Base-by-base conservation (phyloP, 208 protist genomes). In the Polymyxa betae region DNA sequence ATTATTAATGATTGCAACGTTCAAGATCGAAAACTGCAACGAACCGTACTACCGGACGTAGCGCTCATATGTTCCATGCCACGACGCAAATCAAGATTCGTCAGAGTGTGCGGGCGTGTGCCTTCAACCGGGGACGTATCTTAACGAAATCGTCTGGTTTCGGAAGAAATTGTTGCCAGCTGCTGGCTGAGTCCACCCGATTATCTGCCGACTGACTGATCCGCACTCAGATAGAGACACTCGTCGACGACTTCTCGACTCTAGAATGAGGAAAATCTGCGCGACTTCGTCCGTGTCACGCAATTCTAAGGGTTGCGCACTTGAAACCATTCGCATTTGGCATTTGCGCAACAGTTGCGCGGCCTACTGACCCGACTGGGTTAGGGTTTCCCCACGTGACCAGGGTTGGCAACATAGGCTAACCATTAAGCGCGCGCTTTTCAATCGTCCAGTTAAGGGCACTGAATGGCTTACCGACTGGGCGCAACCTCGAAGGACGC, bases 1-100 rank as follows among this genome's bases (percentile, higher is more conserved):
- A 35, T 82, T 40, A 5, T 5, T 82, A 5, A 82, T 35, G 5
- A 43, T 35, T 5, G 35, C 72, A 82, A n/a, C 12, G 5, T 20
- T n/a, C 16, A 35, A 5, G 5, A 5, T 43, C 16, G 16, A 5
- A 45, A 43, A 5, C 49, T 43, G 16, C 5, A 5, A 82, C 72
- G 5, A n/a, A 82, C 72, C 72, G 35, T 82, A n/a, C 72, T 24
- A 29, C 49, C 49, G 24, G 49, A 60, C 49, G 49, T n/a, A 43
- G 35, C 40, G 72, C 40, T 82, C 72, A 82, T 82, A n/a, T 5
- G 35, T n/a, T 82, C 72, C 72, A 82, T 82, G 5, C 12, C 72
- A 35, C n/a, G 16, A 43, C 72, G 16, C 16, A 20, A n/a, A 45
- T n/a, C 72, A 5, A 60, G 49, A 60, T 60, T 60, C 49, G 49